Percentiles rank a stretch among this genome's conserved stretches.
phyloP scores from a whole-genome alignment of 495 filamentous ascomycete genomes.

The Annulohypoxylon maeteangense region DNA sequence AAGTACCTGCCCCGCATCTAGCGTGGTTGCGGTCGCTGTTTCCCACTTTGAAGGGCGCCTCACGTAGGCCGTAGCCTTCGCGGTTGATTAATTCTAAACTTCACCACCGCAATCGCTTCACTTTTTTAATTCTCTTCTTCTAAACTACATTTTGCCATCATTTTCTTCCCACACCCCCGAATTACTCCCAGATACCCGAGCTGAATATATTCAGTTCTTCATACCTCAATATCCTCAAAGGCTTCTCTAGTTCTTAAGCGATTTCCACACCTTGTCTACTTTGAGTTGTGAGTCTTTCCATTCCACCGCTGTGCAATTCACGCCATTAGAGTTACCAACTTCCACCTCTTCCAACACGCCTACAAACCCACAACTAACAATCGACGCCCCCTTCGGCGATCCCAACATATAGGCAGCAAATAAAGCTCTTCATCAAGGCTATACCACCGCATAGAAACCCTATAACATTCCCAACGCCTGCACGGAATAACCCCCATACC shows the following conservation, averaged over 20 bases:
- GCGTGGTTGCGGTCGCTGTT: slow-evolving; percentile 34
- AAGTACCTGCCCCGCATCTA: slow-evolving; percentile 45
- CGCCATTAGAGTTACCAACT: slow-evolving; percentile 1
- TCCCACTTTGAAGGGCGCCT: slow-evolving; percentile 28
- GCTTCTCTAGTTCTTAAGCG: slow-evolving; percentile 1
- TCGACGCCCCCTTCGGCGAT: background rate
- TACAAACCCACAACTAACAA: slow-evolving; percentile 5
- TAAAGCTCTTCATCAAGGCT: background rate
- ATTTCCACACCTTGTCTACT: background rate
- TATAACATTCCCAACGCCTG: background rate
- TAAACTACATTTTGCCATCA: slow-evolving; percentile 17
- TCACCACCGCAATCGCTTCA: slow-evolving; percentile 49
- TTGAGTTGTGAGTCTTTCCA: slow-evolving; percentile 22
- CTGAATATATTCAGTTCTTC: background rate
- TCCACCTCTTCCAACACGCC: background rate
- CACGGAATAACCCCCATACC: slow-evolving; percentile 38
- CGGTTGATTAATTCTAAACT: slow-evolving; percentile 44
- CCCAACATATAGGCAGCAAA: slow-evolving; percentile 9
- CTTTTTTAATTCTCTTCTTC: slow-evolving; percentile 21
- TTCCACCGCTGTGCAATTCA: slow-evolving; percentile 1
- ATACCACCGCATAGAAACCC: background rate
- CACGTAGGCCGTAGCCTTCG: slow-evolving; percentile 29
- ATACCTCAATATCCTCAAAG: background rate
- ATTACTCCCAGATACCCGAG: background rate
- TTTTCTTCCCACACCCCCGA: slow-evolving; percentile 3